These are phyloP conservation scores for Sicyos baderoa DNA, from an alignment of 306 rosid species.

Conservation along the genomic window DNA sequence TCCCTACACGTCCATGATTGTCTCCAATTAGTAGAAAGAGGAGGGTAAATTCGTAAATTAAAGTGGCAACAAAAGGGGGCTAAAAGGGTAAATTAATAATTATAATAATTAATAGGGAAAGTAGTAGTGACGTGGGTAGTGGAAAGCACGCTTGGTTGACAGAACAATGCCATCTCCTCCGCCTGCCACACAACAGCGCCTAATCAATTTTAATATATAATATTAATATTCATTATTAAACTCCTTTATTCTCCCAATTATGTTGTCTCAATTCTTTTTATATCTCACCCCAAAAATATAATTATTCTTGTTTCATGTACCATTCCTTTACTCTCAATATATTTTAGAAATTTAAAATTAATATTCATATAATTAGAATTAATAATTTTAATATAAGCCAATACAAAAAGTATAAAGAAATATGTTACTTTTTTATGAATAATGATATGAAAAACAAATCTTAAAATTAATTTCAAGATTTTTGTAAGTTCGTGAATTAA, in stretches of 20 bases:
- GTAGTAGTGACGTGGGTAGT: conserved; percentile 11
- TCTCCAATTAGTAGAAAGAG: too few relatives aligned
- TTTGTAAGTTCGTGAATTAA: too few relatives aligned
- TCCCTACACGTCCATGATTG: too few relatives aligned
- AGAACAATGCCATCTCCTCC: not conserved
- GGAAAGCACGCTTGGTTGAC: conserved; percentile 14
- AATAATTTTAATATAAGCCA: too few relatives aligned
- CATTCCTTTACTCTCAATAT: too few relatives aligned
- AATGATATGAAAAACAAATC: too few relatives aligned
- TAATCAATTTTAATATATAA: not conserved
- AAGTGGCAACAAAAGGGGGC: not conserved
- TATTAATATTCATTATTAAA: not conserved
- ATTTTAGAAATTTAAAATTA: too few relatives aligned
- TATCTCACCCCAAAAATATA: not conserved
- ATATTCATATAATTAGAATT: too few relatives aligned
- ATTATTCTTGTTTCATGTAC: not conserved
- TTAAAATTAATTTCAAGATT: too few relatives aligned
- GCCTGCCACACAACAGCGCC: conserved; percentile 8
- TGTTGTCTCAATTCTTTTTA: not conserved
- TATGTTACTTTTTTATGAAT: too few relatives aligned
- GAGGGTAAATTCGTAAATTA: too few relatives aligned
- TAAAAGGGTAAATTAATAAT: conserved; percentile 2
- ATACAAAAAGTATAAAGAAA: too few relatives aligned
- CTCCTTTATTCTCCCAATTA: not conserved
- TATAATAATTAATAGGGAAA: not conserved